Conservation (phyloP, 345 rosid species). For the Sonneratia alba region DNA sequence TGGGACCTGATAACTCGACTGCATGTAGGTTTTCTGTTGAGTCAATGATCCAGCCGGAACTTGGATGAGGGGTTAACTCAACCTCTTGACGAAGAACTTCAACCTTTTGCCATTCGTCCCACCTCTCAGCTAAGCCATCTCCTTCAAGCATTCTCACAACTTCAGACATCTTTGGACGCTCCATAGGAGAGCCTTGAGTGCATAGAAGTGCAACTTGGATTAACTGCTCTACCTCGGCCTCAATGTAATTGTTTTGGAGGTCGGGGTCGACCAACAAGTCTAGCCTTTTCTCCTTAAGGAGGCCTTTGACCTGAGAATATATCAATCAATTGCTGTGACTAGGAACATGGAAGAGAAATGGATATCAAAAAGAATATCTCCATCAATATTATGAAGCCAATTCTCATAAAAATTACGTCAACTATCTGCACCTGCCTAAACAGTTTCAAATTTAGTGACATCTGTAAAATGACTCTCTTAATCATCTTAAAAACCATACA, state of each 20-base stretch:
- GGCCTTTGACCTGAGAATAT: constrained; percentile 72
- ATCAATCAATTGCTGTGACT: background rate
- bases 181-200: constrained; percentile 89
- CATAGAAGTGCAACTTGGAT: constrained; percentile 92
- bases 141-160: constrained; percentile 97
- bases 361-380: background rate
- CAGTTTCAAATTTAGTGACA: background rate
- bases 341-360: background rate
- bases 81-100: constrained; percentile 81
- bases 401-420: background rate
- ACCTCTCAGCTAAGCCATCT: constrained; percentile 76
- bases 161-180: constrained; percentile 93
- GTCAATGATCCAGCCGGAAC: constrained; percentile 82
- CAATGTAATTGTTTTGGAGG: constrained; percentile 61
- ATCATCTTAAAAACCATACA: background rate
- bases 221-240: constrained; percentile 74
- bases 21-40: constrained; percentile 89
- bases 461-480: background rate
- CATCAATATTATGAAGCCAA: background rate
- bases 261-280: constrained; percentile 96
- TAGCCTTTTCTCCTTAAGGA: constrained; percentile 81
- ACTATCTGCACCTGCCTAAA: background rate
- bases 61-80: constrained; percentile 59
- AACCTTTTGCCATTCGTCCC: constrained; percentile 99
- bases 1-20: constrained; percentile 89